Evolutionary conservation across 1,139 yeast genomes (phyloP).

Genomic region (Hyphopichia wangnamkhiaoensis): DNA sequence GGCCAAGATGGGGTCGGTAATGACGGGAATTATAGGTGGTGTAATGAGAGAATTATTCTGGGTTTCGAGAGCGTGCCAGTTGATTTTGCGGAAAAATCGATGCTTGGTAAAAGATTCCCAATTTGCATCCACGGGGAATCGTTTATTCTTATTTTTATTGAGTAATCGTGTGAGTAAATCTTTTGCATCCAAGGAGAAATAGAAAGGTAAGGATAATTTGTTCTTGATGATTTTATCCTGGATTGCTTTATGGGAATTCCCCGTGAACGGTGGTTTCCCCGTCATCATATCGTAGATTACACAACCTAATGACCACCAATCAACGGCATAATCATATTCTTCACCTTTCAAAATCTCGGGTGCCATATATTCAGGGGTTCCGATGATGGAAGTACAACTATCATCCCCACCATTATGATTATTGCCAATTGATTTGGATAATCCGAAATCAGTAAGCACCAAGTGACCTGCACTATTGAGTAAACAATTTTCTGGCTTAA

Average conservation of each 20-base stretch:
- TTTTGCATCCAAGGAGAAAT: slow-evolving; percentile 78
- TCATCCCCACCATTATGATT: slow-evolving; percentile 28
- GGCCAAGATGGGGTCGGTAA: slow-evolving; percentile 36
- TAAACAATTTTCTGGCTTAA: slow-evolving; percentile 90
- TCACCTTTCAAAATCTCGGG: slow-evolving; percentile 38
- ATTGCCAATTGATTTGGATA: slow-evolving; percentile 68
- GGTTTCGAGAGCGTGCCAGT: slow-evolving; percentile 26
- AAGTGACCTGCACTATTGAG: slow-evolving; percentile 74
- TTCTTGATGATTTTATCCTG: slow-evolving; percentile 75
- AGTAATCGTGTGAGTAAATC: slow-evolving; percentile 70
- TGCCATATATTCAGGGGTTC: slow-evolving; percentile 65
- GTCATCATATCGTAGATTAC: slow-evolving; percentile 82
- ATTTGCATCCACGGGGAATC: slow-evolving; percentile 64
- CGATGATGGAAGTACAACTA: slow-evolving; percentile 72
- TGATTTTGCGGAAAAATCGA: slow-evolving; percentile 33
- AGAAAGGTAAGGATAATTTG: slow-evolving; percentile 71
- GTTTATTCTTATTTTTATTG: slow-evolving; percentile 69
- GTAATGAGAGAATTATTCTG: slow-evolving; percentile 16
- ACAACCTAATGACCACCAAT: slow-evolving; percentile 43
- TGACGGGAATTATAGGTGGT: slow-evolving; percentile 35
- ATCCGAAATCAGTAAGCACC: slow-evolving; percentile 86
- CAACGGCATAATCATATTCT: slow-evolving; percentile 31
- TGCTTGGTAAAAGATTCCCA: slow-evolving; percentile 32
- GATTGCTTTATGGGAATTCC: slow-evolving; percentile 76
- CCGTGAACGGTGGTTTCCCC: slow-evolving; percentile 92